Conservation (phyloP, 352 stramenopile genomes). For the Globisporangium spiculum region DNA sequence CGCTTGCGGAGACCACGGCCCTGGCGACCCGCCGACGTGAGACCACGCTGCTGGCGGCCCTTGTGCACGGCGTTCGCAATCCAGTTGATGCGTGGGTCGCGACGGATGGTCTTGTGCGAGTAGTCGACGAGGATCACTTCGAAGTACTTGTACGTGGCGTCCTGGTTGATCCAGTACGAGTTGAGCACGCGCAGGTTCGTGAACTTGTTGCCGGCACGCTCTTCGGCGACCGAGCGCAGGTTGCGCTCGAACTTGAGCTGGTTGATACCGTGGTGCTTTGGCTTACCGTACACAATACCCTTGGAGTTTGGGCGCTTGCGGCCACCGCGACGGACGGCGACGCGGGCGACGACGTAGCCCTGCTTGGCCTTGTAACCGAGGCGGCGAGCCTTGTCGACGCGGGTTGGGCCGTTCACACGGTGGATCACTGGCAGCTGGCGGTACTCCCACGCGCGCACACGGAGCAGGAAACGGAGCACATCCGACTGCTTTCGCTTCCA, state of each 20-base stretch:
- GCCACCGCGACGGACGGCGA: conserved; percentile 97
- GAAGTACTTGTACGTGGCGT: conserved; percentile 99
- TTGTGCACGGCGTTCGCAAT: conserved; percentile 99
- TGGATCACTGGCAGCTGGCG: conserved; percentile 98
- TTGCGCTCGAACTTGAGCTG: conserved; percentile 99
- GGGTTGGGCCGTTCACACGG: conserved; percentile 92
- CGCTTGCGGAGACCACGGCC: conserved; percentile 97
- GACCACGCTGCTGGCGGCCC: conserved; percentile 97
- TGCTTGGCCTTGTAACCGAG: conserved; percentile 99
- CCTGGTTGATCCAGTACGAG: conserved; percentile 99
- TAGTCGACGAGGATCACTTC: conserved; percentile 99
- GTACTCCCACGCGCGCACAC: conserved; percentile 98
- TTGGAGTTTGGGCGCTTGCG: conserved; percentile 99
- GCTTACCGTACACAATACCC: conserved; percentile 99
- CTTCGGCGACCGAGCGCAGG: conserved; percentile 97
- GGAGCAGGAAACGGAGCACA: conserved; percentile 99
- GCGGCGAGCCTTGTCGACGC: conserved; percentile 99
- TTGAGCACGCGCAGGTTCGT: conserved; percentile 99
- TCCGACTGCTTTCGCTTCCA: conserved; percentile 99
- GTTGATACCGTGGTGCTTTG: conserved; percentile 99
- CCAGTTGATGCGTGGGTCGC: conserved; percentile 99
- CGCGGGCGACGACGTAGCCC: conserved; percentile 97
- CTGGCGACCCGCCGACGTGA: conserved; percentile 97
- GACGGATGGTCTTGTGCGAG: conserved; percentile 97
- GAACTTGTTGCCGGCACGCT: conserved; percentile 97